These are phyloP conservation scores for Epithele typhae DNA, from an alignment of 768 basidiomycete genomes.

Conservation along the genomic window DNA sequence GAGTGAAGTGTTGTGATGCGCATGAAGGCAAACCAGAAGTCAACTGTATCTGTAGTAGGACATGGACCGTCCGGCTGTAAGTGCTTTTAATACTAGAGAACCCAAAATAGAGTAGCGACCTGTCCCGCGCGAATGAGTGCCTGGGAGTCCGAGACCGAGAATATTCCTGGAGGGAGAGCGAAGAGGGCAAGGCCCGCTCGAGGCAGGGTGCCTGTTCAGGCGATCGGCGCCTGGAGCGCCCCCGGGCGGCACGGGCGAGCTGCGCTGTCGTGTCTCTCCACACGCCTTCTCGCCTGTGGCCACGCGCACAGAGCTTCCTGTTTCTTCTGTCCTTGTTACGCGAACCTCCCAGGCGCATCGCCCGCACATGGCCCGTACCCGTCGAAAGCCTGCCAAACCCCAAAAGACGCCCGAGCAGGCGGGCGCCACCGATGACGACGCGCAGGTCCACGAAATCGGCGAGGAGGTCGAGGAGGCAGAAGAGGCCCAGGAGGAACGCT, in stretches of 20 bases:
- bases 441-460: not conserved
- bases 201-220: too few relatives aligned
- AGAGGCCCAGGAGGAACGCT: conserved; percentile 24
- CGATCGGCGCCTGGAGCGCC: too few relatives aligned
- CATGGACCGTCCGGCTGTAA: conserved; percentile 15
- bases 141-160: too few relatives aligned
- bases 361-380: conserved; percentile 43
- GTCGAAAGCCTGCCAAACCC: conserved; percentile 32
- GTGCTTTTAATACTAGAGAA: conserved; percentile 1
- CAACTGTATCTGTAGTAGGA: conserved; percentile 13
- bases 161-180: too few relatives aligned
- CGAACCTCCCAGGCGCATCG: too few relatives aligned
- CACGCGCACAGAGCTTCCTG: too few relatives aligned
- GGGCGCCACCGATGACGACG: conserved; percentile 15
- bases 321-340: too few relatives aligned
- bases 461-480: conserved; percentile 20
- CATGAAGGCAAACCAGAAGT: conserved; percentile 1
- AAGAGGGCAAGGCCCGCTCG: too few relatives aligned
- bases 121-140: too few relatives aligned
- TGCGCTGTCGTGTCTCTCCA: too few relatives aligned
- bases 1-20: conserved; percentile 3
- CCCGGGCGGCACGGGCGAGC: too few relatives aligned
- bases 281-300: too few relatives aligned
- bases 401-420: conserved; percentile 30
- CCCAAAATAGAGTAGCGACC: not conserved